Evolutionary conservation across 2,329 filamentous ascomycete genomes (phyloP), one percentile per base, ranked within the genome.

Genomic region (Aspergillus sp.): DNA sequence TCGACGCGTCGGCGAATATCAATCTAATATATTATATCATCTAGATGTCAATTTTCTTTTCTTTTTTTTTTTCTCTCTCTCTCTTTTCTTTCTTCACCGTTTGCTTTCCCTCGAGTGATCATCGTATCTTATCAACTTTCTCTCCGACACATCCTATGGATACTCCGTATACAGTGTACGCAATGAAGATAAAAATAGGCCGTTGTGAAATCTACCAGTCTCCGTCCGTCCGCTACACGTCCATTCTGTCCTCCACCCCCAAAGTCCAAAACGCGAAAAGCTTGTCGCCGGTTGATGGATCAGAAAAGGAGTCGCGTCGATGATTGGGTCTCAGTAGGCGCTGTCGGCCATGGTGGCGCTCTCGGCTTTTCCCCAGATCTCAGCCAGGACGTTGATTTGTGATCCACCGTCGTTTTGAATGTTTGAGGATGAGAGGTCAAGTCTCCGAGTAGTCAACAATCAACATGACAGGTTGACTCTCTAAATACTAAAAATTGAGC

Each of bases 351-450:
- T 46, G 54, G 54, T 55, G 54, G 54, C 54, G 31, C 54, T 42
- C 46, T 39, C 54, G 22, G 24, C 54, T 12, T 50, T 56, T 63
- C 64, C 64, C 63, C 59, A 65, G 63, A 66, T 65, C 57, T 56
- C 32, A 60, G 18, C 39, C 56, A 51, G 39, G 26, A 6, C 9
- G 26, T 29, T 29, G 26, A 29, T 56, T 58, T 60, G 49, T 62
- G 64, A 66, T 66, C 63, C 64, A 66, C 64, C 58, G 63, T 55
- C 14, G 46, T 22, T 42, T 42, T 49, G 52, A 32, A 12, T 55
- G 47, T 22, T 51, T 14, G 20, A 46, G 16, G 12, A 42, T 42
- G 39, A 36, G 32, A 16, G 14, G 12, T 12, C 32, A 9, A 36
- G 4, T 36, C 24, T 24, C 24, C n/a, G 7, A 18, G 39, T 42